phyloP scores from a whole-genome alignment of 352 stramenopile species.

The Pythium brachiatum region DNA sequence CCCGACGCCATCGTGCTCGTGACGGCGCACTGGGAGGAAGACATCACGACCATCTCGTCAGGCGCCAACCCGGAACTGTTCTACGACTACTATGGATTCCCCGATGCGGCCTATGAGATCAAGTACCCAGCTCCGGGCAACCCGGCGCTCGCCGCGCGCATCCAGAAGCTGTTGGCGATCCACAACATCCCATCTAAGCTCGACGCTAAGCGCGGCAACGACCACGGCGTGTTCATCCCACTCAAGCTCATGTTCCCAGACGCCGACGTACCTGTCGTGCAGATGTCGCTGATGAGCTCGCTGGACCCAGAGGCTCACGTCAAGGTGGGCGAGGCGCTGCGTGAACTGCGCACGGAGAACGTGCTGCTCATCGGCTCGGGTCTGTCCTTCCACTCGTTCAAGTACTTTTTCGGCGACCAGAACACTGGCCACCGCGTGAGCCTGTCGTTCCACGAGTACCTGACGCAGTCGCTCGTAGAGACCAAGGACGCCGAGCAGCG shows the following conservation, averaged over 20 bases:
- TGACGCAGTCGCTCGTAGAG: constrained; percentile 16
- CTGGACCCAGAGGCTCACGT: constrained; percentile 58
- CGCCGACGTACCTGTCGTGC: constrained; percentile 86
- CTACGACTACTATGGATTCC: constrained; percentile 92
- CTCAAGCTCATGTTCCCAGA: constrained; percentile 87
- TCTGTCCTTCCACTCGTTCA: constrained; percentile 18
- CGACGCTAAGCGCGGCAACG: constrained; percentile 66
- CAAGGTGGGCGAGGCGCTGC: constrained; percentile 59
- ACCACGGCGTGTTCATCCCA: constrained; percentile 93
- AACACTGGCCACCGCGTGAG: constrained; percentile 6
- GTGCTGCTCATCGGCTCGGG: constrained; percentile 87
- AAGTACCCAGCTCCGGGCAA: constrained; percentile 78
- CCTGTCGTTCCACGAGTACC: constrained; percentile 20
- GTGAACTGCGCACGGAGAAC: constrained; percentile 59
- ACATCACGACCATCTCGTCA: constrained; percentile 41
- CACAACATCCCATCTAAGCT: constrained; percentile 50
- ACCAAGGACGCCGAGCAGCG: constrained; percentile 14
- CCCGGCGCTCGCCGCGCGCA: constrained; percentile 58
- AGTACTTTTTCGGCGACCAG: constrained; percentile 11
- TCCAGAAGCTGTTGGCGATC: constrained; percentile 56
- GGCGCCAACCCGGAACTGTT: constrained; percentile 54
- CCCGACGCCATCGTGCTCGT: constrained; percentile 81
- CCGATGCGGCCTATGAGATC: constrained; percentile 79
- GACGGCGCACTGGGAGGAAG: constrained; percentile 84
- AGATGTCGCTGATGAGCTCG: constrained; percentile 66